A percentile compares a stretch with the other conserved stretches of the same genome.
These are phyloP conservation scores for Apiotrichum domesticum DNA, from an alignment of 1,284 basidiomycete species.

Conservation along the genomic window DNA sequence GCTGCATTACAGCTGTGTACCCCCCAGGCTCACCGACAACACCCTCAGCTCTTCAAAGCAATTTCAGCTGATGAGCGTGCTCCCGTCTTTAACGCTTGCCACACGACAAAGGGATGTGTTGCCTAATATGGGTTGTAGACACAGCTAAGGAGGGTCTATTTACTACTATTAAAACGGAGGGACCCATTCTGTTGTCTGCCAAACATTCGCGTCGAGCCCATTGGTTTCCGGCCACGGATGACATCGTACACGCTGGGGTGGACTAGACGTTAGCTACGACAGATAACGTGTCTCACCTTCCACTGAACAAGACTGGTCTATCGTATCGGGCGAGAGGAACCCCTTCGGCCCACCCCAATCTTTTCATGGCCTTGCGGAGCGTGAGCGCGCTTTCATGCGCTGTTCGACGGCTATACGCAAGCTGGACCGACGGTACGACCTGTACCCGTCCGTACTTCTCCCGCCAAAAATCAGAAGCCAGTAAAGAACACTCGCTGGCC, in stretches of 20 bases:
- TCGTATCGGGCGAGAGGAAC: conserved; percentile 28
- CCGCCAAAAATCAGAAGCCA: conserved; percentile 45
- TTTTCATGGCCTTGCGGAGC: conserved; percentile 21
- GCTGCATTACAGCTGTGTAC: too few species aligned
- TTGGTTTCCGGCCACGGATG: conserved; percentile 47
- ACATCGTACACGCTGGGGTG: conserved; percentile 42
- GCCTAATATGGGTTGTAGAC: too few species aligned
- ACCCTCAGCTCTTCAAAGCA: too few species aligned
- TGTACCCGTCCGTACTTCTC: conserved; percentile 36
- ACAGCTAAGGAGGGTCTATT: too few species aligned
- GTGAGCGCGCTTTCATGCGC: conserved; percentile 28
- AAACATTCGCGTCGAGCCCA: conserved; percentile 45
- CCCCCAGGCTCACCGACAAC: too few species aligned
- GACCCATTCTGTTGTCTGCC: conserved; percentile 43
- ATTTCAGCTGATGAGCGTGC: too few species aligned
- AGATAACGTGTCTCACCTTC: conserved; percentile 19
- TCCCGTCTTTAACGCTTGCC: too few species aligned
- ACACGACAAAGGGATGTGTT: too few species aligned
- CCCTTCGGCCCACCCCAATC: conserved; percentile 38
- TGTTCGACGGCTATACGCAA: conserved; percentile 41
- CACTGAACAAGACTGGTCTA: conserved; percentile 18
- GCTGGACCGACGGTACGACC: conserved; percentile 44
- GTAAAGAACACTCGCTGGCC: conserved; percentile 40
- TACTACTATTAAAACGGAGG: conserved; percentile 18
- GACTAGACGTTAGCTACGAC: conserved; percentile 24